Conservation (phyloP, 148 eudicot species). For the Cornus kousa region DNA sequence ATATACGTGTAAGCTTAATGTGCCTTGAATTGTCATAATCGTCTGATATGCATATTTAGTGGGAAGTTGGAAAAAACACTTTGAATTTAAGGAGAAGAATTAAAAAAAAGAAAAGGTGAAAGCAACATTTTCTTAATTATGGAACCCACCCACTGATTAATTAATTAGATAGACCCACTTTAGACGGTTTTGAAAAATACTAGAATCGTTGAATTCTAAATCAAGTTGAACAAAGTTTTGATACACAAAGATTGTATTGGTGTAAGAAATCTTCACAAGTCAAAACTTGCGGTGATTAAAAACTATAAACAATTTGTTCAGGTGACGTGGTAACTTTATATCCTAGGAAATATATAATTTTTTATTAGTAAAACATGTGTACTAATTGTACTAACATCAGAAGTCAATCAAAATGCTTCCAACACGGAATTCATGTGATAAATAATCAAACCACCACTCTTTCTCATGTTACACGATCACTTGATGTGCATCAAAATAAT, state of each 20-base stretch:
- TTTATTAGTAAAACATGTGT: no score
- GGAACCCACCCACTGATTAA: not conserved
- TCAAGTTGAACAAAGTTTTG: not conserved
- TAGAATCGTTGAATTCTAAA: not conserved
- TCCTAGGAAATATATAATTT: not conserved
- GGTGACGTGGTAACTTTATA: not conserved
- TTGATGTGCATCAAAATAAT: no score
- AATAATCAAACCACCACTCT: no score
- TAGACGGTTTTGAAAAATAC: not conserved
- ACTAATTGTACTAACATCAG: no score
- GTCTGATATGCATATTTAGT: not conserved
- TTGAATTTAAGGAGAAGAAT: no score
- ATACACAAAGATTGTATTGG: not conserved
- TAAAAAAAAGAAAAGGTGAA: not conserved
- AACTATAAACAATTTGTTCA: not conserved
- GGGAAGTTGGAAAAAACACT: not conserved
- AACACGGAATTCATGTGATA: no score
- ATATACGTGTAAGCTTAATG: no score
- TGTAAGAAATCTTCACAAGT: not conserved
- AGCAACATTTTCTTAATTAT: not conserved
- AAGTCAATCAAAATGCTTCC: no score
- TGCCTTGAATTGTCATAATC: not conserved
- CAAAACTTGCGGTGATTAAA: not conserved
- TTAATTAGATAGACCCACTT: not conserved
- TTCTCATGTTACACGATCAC: no score